phyloP scores from a whole-genome alignment of 371 early-diverging fungal genomes.

The Mucor racemosus region DNA sequence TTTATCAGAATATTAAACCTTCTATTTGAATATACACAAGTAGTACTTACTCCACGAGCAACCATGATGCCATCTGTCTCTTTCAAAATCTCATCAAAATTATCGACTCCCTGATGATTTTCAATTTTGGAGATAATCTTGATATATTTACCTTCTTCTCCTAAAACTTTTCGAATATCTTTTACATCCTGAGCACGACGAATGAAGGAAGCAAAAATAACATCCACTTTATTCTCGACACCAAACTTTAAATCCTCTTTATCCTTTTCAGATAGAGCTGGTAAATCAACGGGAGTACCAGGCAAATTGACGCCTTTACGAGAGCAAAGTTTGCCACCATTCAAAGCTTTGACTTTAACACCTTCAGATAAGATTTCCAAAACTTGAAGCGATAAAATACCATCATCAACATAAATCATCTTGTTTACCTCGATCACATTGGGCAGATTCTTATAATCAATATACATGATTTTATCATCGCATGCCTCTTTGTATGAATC shows the following conservation, averaged over 20 bases:
- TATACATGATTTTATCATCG: slow-evolving; percentile 74
- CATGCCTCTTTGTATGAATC: slow-evolving; percentile 68
- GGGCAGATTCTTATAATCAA: slow-evolving; percentile 88
- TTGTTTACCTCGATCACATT: slow-evolving; percentile 81
- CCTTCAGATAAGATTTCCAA: slow-evolving; percentile 55
- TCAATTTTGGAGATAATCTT: slow-evolving; percentile 97
- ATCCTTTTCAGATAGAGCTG: slow-evolving; percentile 95
- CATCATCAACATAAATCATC: slow-evolving; percentile 88
- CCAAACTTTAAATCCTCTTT: slow-evolving; percentile 91
- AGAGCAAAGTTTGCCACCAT: slow-evolving; percentile 75
- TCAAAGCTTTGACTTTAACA: slow-evolving; percentile 59
- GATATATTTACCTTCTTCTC: slow-evolving; percentile 79
- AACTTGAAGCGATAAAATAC: slow-evolving; percentile 70
- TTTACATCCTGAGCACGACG: slow-evolving; percentile 87
- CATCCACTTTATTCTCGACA: slow-evolving; percentile 92
- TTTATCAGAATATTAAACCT: neutral
- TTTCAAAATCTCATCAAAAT: slow-evolving; percentile 95
- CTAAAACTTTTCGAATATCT: slow-evolving; percentile 80
- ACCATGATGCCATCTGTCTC: slow-evolving; percentile 99
- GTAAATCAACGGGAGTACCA: slow-evolving; percentile 83
- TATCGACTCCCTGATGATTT: slow-evolving; percentile 92
- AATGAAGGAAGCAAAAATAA: slow-evolving; percentile 98
- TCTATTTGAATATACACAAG: too few relatives aligned
- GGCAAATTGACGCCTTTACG: slow-evolving; percentile 92
- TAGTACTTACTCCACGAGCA: slow-evolving; percentile 82